These are phyloP conservation scores for Botrytis deweyae DNA, from an alignment of 2,329 filamentous ascomycete genomes.

Conservation along the genomic window DNA sequence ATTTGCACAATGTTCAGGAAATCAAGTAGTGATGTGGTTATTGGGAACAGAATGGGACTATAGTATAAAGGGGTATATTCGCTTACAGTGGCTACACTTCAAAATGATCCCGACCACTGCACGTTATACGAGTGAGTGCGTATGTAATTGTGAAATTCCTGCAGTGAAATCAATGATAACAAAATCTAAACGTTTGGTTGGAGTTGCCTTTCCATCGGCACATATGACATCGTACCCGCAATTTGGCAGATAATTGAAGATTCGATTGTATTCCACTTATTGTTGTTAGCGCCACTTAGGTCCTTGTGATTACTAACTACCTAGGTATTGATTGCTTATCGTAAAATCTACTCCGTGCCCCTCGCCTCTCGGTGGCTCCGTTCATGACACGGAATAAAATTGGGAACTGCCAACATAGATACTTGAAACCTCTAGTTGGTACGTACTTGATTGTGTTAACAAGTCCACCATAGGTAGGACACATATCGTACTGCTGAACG, in stretches of 20 bases:
- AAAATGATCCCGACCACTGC: background rate
- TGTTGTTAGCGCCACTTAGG: background rate
- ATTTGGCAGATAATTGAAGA: background rate
- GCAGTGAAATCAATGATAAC: background rate
- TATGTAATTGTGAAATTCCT: background rate
- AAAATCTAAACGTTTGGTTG: background rate
- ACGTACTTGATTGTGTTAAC: background rate
- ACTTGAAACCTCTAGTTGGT: background rate
- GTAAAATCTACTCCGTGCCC: background rate
- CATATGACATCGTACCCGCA: background rate
- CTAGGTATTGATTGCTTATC: conserved; percentile 6
- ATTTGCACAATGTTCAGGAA: background rate
- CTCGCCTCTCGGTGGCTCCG: conserved; percentile 2
- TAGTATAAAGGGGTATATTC: conserved; percentile 6
- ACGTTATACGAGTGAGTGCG: background rate
- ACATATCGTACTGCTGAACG: background rate
- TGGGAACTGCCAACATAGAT: background rate
- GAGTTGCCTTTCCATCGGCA: background rate
- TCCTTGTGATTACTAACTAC: conserved; percentile 5
- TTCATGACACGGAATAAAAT: conserved; percentile 1
- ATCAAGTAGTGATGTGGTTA: background rate
- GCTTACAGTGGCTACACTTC: conserved; percentile 1
- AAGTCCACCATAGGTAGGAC: background rate
- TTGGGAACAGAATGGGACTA: background rate
- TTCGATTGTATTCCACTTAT: background rate